Evolutionary conservation across 2,329 filamentous ascomycete genomes (phyloP), one percentile per base, ranked within the genome.

Genomic region (Boeremia exigua): DNA sequence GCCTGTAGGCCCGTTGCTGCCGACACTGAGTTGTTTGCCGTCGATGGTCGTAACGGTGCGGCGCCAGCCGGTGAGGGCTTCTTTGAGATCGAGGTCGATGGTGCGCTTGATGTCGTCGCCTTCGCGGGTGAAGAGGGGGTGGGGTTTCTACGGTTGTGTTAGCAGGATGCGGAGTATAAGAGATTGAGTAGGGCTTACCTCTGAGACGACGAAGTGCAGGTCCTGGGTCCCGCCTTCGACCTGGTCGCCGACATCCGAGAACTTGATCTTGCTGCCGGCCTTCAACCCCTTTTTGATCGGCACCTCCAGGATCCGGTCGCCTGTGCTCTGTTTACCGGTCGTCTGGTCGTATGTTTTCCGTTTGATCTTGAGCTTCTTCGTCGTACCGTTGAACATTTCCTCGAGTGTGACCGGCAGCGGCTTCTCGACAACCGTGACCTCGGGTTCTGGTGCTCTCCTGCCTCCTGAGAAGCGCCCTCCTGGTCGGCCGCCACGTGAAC

Each of bases 331-430:
- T 81, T 96, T 96, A 54, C 92, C 92, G 0, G 84, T 88, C 17
- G 88, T 79, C 34, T 80, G 82, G 75, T 99, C 95, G 74, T 91
- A 98, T 15, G 89, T 92, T 86, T 98, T 98, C 70, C 94, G 86
- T 70, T 96, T 97, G 62, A 98, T 96, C 80, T 95, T 96, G 84
- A 99, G 92, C 83, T 96, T 97, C 85, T 99, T 99, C 44, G 89
- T 92, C 32, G 87, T 86, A 36, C 95, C 95, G 25, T 84, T 88
- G 80, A 86, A 98, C 59, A 98, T 79, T 70, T 99, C 95, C 76
- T 99, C 95, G 30, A 99, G 80, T 2, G 89, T 86, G 19, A 99
- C 80, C 2, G 88, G 86, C 59, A 99, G 77, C 40, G 90, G 87
- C 69, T 91, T 89, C 78, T 98, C 94, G 10, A 98, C 88, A 0